These are phyloP conservation scores for Eurotiales sp. DNA, from an alignment of 2,329 filamentous ascomycete genomes.

Conservation along the genomic window DNA sequence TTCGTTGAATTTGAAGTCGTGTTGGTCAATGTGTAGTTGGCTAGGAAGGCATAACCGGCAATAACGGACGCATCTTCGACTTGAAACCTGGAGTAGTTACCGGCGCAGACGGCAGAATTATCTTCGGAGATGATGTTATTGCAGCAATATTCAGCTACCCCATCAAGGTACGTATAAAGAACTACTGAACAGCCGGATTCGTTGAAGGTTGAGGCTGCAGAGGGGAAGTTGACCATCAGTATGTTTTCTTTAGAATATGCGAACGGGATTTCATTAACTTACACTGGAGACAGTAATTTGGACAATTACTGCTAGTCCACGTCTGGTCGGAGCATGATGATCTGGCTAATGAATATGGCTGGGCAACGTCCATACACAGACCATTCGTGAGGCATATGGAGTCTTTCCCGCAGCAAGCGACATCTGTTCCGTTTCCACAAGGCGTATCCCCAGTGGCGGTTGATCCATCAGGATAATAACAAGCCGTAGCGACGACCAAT, in stretches of 20 bases:
- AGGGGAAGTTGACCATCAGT: not conserved
- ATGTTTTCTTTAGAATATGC: not conserved
- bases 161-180: constrained; percentile 7
- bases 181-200: constrained; percentile 9
- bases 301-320: constrained; percentile 21
- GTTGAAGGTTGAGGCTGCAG: constrained; percentile 2
- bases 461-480: constrained; percentile 27
- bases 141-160: constrained; percentile 12
- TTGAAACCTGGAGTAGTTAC: not conserved
- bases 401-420: constrained; percentile 23
- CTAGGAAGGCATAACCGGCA: constrained; percentile 2
- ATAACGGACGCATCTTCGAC: constrained; percentile 3
- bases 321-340: constrained; percentile 27
- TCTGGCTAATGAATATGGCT: constrained; percentile 23
- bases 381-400: constrained; percentile 30
- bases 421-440: constrained; percentile 23
- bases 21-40: constrained; percentile 4
- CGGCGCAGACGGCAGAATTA: constrained; percentile 3
- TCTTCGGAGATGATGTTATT: constrained; percentile 7
- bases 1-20: not conserved
- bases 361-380: constrained; percentile 23
- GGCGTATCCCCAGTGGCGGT: constrained; percentile 20
- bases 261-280: not conserved
- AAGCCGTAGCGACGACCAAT: constrained; percentile 14
- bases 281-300: constrained; percentile 13